Conservation (phyloP, 1,284 basidiomycete species). For the Papiliotrema laurentii region DNA sequence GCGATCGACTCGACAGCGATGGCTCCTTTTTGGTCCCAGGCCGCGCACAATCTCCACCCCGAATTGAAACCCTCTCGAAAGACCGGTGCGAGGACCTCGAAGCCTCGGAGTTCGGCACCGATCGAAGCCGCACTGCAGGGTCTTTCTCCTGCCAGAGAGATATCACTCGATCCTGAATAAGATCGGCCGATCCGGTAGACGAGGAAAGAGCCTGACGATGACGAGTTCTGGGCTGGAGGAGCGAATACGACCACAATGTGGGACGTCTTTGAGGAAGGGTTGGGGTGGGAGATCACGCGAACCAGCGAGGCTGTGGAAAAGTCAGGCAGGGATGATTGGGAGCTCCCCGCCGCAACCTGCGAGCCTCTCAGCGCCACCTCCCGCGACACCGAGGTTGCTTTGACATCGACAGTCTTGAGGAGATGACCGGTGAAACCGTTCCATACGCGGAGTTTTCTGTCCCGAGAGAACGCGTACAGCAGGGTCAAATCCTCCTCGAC, state of each 20-base stretch:
- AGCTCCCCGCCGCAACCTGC: slow-evolving; percentile 5
- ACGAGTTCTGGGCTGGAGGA: slow-evolving; percentile 29
- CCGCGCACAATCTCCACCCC: slow-evolving; percentile 47
- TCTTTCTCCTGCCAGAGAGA: slow-evolving; percentile 37
- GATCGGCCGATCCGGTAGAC: slow-evolving; percentile 39
- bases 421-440: slow-evolving; percentile 36
- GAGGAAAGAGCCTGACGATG: slow-evolving; percentile 42
- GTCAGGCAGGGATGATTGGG: slow-evolving; percentile 8
- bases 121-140: slow-evolving; percentile 22
- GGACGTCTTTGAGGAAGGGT: slow-evolving; percentile 29
- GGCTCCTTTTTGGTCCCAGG: slow-evolving; percentile 45
- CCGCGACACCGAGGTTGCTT: slow-evolving; percentile 18
- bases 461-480: slow-evolving; percentile 81
- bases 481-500: slow-evolving; percentile 53
- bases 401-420: slow-evolving; percentile 43
- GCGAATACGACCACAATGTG: slow-evolving; percentile 45
- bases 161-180: slow-evolving; percentile 23
- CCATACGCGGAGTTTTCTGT: slow-evolving; percentile 80
- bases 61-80: slow-evolving; percentile 21
- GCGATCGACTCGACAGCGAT: slow-evolving; percentile 23
- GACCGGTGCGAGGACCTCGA: slow-evolving; percentile 37
- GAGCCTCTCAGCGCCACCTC: slow-evolving; percentile 19
- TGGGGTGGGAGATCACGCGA: slow-evolving; percentile 35
- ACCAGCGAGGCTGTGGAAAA: slow-evolving; percentile 28
- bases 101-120: slow-evolving; percentile 43